Evolutionary conservation across 108 stramenopile genomes (phyloP).

Genomic region (Nannochloropsis oceanica): DNA sequence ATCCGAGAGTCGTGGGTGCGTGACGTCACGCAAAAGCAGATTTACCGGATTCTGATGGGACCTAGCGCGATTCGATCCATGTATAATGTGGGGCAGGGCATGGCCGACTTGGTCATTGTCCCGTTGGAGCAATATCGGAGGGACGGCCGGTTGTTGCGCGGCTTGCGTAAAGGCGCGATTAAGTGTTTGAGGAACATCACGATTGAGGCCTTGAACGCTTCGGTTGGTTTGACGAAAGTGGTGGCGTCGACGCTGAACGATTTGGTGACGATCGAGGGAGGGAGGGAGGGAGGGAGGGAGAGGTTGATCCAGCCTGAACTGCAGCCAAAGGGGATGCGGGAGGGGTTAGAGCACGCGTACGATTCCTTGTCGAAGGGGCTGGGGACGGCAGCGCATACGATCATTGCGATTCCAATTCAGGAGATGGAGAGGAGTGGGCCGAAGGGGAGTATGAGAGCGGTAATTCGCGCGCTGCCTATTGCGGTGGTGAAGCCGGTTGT

Average conservation of each 20-base stretch:
- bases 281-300: not conserved
- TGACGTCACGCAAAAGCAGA: not conserved
- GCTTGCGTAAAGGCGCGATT: constrained; percentile 12
- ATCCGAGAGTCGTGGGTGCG: not conserved
- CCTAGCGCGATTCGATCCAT: not conserved
- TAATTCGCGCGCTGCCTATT: constrained; percentile 32
- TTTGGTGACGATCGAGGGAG: not conserved
- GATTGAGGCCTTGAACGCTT: constrained; percentile 13
- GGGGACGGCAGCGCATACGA: constrained; percentile 19
- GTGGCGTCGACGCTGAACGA: constrained; percentile 20
- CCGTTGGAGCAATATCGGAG: constrained; percentile 24
- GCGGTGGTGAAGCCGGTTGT: constrained; percentile 35
- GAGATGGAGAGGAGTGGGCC: constrained; percentile 6
- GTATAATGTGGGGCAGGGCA: constrained; percentile 9
- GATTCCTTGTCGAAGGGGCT: constrained; percentile 9
- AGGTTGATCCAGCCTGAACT: constrained; percentile 1
- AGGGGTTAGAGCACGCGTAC: constrained; percentile 29
- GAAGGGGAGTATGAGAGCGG: constrained; percentile 24
- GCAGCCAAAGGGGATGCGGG: constrained; percentile 17
- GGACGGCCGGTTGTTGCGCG: constrained; percentile 13
- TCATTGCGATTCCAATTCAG: constrained; percentile 21
- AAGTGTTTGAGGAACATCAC: constrained; percentile 9
- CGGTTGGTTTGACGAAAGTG: constrained; percentile 1
- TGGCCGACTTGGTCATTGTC: constrained; percentile 20
- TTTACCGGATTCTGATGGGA: not conserved